Base-by-base conservation (phyloP, 768 basidiomycete genomes). In the Leccinellum albellum region DNA sequence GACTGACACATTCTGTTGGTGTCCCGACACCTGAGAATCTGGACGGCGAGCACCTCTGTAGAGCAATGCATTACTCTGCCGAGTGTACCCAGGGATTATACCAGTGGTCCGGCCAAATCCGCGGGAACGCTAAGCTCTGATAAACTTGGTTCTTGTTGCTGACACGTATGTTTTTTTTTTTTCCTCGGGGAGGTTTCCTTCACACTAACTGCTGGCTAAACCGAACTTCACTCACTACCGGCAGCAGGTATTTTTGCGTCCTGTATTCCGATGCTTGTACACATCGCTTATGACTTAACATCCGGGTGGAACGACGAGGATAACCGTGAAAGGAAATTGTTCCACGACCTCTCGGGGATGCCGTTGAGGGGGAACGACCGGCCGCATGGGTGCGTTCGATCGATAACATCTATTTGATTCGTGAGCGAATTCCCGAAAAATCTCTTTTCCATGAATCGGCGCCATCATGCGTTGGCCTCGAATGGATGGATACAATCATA, bases 401-500 rank as follows among this genome's bases (percentile, higher is more conserved):
- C 54, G 33, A 54, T 57, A 51, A 37, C 45, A 23, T 44, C 33
- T 28, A 54, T 35, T 40, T 46, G 29, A 40, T 24, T 48, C 21
- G 35, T 40, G 42, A 17, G 28, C 35, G 32, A 23, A 8, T 51
- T 29, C 40, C 15, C 20, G 57, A 53, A 40, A 28, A 37, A n/a
- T 44, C 9, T 54, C 53, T 49, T 59, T 64, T 24, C 58, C 58
- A 26, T 69, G 57, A 60, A 61, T 64, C 59, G 55, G 64, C 61
- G 59, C 69, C 40, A 60, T 56, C 59, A 60, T 64, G 66, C 58
- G 57, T 24, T 58, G 53, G 33, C 56, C 55, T 60, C 29, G 55
- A 32, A 50, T 33, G 61, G 55, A 50, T 58, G 65, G 56, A 53
- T 61, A 53, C 63, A 6, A 66, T 66, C 59, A 62, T 61, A 61